Percentiles rank a stretch among this genome's conserved stretches.
Evolutionary conservation across 1,284 basidiomycete genomes (phyloP).

Genomic region (Athelia psychrophila): DNA sequence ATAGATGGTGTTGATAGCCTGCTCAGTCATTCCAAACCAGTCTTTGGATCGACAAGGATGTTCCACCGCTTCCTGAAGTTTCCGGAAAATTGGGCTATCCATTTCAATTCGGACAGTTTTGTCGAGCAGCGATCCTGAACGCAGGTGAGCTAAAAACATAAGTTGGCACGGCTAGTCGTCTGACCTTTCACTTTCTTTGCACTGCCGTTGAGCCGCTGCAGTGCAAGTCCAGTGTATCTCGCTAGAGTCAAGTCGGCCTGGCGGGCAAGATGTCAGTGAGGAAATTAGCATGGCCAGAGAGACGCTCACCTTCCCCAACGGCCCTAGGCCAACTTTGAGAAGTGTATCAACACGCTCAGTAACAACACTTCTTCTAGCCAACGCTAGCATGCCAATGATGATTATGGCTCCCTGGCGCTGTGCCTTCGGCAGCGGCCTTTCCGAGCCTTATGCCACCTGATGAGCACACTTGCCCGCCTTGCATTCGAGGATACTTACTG

Average conservation of each 20-base stretch:
- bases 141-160: neutral
- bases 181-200: conserved; percentile 95
- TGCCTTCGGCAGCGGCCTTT: conserved; percentile 69
- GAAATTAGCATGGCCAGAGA: neutral
- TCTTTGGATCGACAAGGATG: conserved; percentile 80
- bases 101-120: conserved; percentile 87
- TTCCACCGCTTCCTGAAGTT: conserved; percentile 78
- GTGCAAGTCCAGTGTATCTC: conserved; percentile 90
- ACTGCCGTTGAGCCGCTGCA: conserved; percentile 91
- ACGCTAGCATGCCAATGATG: conserved; percentile 92
- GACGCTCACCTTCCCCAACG: conserved; percentile 66
- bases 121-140: conserved; percentile 80
- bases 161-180: conserved; percentile 5
- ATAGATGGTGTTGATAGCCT: conserved; percentile 96
- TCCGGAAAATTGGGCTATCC: conserved; percentile 84
- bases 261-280: neutral
- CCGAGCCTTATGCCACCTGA: conserved; percentile 49
- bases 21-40: conserved; percentile 96
- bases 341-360: conserved; percentile 85
- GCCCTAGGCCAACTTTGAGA: conserved; percentile 87
- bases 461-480: neutral
- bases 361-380: conserved; percentile 84
- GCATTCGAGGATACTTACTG: conserved; percentile 49
- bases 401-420: conserved; percentile 95
- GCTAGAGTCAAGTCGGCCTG: conserved; percentile 88